Base-by-base conservation (phyloP, 2,329 filamentous ascomycete species). In the Corinectria fuckeliana region DNA sequence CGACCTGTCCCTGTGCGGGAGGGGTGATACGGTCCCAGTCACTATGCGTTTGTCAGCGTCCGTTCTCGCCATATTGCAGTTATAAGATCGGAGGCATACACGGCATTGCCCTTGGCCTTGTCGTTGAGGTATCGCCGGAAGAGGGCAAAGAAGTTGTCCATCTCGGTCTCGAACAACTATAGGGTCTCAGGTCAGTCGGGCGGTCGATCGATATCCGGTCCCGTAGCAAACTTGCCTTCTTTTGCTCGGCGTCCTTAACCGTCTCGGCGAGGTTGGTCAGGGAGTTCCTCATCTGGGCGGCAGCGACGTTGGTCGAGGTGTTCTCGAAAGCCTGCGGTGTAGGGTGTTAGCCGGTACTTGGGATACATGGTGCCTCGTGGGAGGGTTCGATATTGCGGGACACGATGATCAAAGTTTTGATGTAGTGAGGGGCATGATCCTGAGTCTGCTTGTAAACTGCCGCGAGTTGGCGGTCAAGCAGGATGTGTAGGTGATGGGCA, bases 121-220 rank as follows among this genome's bases (percentile, higher is more conserved):
- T 98, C 95, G 77, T 97, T 97, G 65, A 99, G 84, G 81, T 97
- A 99, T 81, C 95, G 89, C 76, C 95, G 91, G 90, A 99, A 99
- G 63, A 99, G 90, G 62, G 93, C 90, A 77, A 99, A 99, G 86
- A 99, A 99, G 88, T 99, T 99, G 87, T 99, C 95, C 93, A 97
- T 98, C 82, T 99, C 94, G 4, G 93, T 96, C 83, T 98, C 94
- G 79, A 98, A 98, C 68, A 96, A 88, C 91, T 92, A 69, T 69
- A 47, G 20, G 9, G 10, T 1, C 25, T 54, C 10, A 23, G 28
- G 57, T 68, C 54, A 61, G 60, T 26, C 50, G 25, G 21, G 30
- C 20, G 50, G 18, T n/a, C 9, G 39, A n/a, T 23, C 5, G 16
- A 30, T 47, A 11, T n/a, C 48, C 25, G 16, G n/a, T 14, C 25